A percentile compares a stretch with the other conserved stretches of the same genome.
These are phyloP conservation scores for Saitoella complicata DNA, from an alignment of 805 yeast genomes.

Conservation along the genomic window DNA sequence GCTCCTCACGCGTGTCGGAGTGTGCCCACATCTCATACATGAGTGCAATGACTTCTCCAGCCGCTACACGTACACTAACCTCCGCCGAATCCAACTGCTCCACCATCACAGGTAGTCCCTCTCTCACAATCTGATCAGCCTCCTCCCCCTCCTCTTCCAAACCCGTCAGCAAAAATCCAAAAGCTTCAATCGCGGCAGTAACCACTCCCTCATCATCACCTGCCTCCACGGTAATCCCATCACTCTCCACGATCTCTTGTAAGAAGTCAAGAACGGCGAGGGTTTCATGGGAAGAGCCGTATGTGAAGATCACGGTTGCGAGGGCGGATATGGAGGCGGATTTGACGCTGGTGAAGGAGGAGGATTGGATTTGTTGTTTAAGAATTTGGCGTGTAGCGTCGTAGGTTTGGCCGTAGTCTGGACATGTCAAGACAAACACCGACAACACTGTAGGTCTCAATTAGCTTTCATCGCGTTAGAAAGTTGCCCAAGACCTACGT, in stretches of 20 bases:
- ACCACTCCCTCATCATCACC: constrained; percentile 13
- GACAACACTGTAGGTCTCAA: constrained; percentile 3
- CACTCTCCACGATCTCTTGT: constrained; percentile 10
- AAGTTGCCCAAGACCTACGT: background rate
- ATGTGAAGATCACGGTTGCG: constrained; percentile 6
- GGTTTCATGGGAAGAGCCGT: constrained; percentile 3
- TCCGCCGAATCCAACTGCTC: constrained; percentile 14
- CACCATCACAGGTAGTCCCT: constrained; percentile 9
- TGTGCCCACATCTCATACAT: constrained; percentile 11
- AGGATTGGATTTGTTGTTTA: constrained; percentile 1
- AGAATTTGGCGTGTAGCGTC: constrained; percentile 1
- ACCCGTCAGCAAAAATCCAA: constrained; percentile 10
- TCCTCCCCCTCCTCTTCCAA: constrained; percentile 7
- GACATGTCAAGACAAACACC: constrained; percentile 10
- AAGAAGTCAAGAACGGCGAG: constrained; percentile 5
- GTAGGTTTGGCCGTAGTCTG: constrained; percentile 6
- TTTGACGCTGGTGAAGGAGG: constrained; percentile 3
- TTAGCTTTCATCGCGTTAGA: background rate
- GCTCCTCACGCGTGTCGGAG: background rate
- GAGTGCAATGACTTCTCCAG: constrained; percentile 14
- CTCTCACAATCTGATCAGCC: too few species aligned
- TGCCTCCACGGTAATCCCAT: constrained; percentile 11
- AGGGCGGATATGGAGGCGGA: constrained; percentile 8
- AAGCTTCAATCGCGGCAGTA: constrained; percentile 8
- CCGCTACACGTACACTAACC: constrained; percentile 10